Percentiles rank a stretch among this genome's conserved stretches.
phyloP scores from a whole-genome alignment of 495 filamentous ascomycete genomes.

The Penicillium roqueforti region DNA sequence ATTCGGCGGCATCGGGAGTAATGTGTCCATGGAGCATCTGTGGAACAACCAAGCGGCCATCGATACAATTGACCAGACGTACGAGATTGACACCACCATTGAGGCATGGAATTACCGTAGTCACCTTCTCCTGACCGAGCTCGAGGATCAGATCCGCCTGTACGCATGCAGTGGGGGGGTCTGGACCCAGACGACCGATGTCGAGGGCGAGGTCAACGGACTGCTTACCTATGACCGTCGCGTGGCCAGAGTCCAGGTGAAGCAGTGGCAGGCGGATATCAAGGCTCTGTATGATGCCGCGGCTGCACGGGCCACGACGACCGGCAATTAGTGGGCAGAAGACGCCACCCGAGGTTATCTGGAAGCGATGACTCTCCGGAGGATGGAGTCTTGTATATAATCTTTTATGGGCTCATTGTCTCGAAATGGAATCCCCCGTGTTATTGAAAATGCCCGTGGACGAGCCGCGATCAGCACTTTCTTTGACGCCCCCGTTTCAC shows the following conservation, averaged over 20 bases:
- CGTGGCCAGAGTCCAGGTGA: slow-evolving; percentile 48
- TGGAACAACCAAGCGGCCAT: slow-evolving; percentile 58
- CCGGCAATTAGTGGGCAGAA: slow-evolving; percentile 1
- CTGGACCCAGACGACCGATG: slow-evolving; percentile 67
- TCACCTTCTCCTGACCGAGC: slow-evolving; percentile 46
- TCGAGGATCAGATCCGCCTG: slow-evolving; percentile 52
- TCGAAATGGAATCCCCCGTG: not conserved
- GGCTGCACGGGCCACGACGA: slow-evolving; percentile 16
- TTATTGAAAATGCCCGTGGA: not conserved
- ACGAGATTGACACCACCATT: slow-evolving; percentile 56
- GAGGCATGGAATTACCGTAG: slow-evolving; percentile 64
- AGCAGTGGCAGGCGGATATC: slow-evolving; percentile 59
- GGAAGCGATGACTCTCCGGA: not conserved
- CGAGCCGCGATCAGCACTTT: not conserved
- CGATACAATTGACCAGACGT: slow-evolving; percentile 57
- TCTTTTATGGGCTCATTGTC: not conserved
- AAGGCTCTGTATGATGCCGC: slow-evolving; percentile 55
- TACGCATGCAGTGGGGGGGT: slow-evolving; percentile 57
- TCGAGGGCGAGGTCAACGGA: slow-evolving; percentile 72
- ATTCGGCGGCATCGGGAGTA: slow-evolving; percentile 62
- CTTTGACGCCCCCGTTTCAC: not conserved
- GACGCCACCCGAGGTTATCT: not conserved
- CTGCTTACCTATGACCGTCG: slow-evolving; percentile 62
- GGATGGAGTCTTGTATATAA: slow-evolving; percentile 6
- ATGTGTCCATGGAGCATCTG: slow-evolving; percentile 51